phyloP scores from a whole-genome alignment of 179 eudicot species.

The Spinacia oleracea region DNA sequence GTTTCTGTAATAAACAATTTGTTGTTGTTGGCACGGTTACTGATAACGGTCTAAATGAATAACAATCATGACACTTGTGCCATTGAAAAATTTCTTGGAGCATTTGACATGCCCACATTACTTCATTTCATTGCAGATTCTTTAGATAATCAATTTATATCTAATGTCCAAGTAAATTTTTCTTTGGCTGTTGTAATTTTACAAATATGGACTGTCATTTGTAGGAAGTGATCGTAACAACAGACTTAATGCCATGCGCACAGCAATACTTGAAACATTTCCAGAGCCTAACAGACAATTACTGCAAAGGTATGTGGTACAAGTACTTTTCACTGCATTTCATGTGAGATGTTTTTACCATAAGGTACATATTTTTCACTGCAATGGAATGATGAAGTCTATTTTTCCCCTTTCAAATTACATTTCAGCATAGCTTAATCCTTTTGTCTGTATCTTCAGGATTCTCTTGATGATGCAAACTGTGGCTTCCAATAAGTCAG shows the following conservation, averaged over 20 bases:
- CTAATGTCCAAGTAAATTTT: background rate
- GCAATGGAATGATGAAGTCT: background rate
- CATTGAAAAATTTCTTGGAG: background rate
- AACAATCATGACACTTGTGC: background rate
- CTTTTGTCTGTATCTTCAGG: constrained; percentile 45
- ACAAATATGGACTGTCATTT: constrained; percentile 23
- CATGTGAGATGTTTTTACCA: background rate
- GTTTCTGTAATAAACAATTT: constrained; percentile 5
- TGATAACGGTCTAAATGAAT: background rate
- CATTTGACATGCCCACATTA: background rate
- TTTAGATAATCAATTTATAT: background rate
- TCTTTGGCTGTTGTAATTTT: background rate
- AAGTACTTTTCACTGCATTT: background rate
- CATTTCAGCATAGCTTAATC: constrained; percentile 5
- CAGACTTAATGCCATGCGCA: constrained; percentile 75
- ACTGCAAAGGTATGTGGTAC: constrained; percentile 69
- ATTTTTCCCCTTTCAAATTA: background rate
- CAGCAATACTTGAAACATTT: constrained; percentile 88
- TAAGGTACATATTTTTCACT: background rate
- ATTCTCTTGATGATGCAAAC: constrained; percentile 88
- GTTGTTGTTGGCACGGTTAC: background rate
- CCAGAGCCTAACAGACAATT: constrained; percentile 97
- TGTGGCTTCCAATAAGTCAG: constrained; percentile 68
- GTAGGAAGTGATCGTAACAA: constrained; percentile 81
- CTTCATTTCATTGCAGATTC: background rate